These are phyloP conservation scores for Cucurbita maxima DNA, from an alignment of 306 rosid genomes.

Conservation along the genomic window DNA sequence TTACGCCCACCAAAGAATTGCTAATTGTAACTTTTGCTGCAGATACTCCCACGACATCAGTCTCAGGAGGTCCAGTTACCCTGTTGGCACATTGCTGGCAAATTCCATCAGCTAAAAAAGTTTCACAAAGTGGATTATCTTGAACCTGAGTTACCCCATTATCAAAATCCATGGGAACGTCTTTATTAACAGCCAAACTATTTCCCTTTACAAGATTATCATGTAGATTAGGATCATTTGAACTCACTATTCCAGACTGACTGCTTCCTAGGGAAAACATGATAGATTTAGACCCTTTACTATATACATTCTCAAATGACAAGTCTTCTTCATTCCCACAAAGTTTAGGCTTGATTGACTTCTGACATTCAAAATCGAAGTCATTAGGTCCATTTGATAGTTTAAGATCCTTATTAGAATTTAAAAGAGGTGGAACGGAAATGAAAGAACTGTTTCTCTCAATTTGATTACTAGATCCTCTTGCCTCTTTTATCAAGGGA, in stretches of 20 bases:
- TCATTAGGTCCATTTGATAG: conserved; percentile 11
- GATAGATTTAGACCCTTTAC: conserved; percentile 20
- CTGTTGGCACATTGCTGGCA: conserved; percentile 14
- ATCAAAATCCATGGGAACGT: conserved; percentile 17
- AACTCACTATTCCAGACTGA: conserved; percentile 17
- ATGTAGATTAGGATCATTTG: conserved; percentile 14
- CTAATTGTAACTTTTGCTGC: conserved; percentile 15
- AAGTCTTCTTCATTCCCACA: conserved; percentile 18
- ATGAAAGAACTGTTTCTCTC: not conserved
- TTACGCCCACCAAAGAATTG: conserved; percentile 16
- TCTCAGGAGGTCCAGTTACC: conserved; percentile 11
- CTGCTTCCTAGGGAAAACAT: conserved; percentile 17
- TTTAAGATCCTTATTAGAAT: conserved; percentile 5
- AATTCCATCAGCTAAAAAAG: conserved; percentile 16
- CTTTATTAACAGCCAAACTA: conserved; percentile 12
- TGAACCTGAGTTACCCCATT: conserved; percentile 12
- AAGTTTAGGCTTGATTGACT: conserved; percentile 19
- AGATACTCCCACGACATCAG: conserved; percentile 16
- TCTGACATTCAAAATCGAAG: conserved; percentile 22
- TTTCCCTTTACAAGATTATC: conserved; percentile 14
- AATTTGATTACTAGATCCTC: conserved; percentile 7
- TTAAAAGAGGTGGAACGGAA: conserved; percentile 1
- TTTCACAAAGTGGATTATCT: conserved; percentile 20
- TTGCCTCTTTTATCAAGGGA: conserved; percentile 13
- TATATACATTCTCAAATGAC: conserved; percentile 17